These are phyloP conservation scores for Leccinum subfulvum DNA, from an alignment of 1,284 basidiomycete species.

Conservation along the genomic window DNA sequence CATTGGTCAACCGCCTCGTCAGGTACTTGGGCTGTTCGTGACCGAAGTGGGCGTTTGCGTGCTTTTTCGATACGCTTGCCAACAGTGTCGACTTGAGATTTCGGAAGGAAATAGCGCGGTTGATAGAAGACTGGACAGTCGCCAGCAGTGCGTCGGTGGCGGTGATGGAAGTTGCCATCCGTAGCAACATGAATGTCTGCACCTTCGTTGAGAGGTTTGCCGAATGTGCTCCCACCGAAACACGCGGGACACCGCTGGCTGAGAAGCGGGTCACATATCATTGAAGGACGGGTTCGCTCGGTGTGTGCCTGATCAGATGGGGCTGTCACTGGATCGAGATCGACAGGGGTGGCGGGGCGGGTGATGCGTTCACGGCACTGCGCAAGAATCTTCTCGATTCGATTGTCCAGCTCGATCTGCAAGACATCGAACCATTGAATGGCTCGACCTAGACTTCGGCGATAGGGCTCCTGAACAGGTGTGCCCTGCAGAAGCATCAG, in stretches of 20 bases:
- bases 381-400: neutral
- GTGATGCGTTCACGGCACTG: neutral
- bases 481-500: neutral
- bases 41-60: neutral
- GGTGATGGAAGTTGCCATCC: neutral
- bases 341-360: neutral
- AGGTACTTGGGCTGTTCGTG: neutral
- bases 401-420: neutral
- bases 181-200: neutral
- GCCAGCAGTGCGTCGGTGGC: neutral
- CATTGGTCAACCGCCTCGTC: neutral
- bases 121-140: neutral
- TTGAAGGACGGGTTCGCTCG: neutral
- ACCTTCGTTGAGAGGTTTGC: neutral
- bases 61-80: neutral
- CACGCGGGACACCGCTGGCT: neutral
- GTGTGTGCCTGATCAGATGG: neutral
- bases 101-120: neutral
- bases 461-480: neutral
- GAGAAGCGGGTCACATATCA: neutral
- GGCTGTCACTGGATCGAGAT: neutral
- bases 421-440: neutral
- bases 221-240: neutral
- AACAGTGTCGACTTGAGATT: neutral
- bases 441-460: neutral